Evolutionary conservation across 345 rosid species (phyloP).

Genomic region (Euphorbia tirucalli): DNA sequence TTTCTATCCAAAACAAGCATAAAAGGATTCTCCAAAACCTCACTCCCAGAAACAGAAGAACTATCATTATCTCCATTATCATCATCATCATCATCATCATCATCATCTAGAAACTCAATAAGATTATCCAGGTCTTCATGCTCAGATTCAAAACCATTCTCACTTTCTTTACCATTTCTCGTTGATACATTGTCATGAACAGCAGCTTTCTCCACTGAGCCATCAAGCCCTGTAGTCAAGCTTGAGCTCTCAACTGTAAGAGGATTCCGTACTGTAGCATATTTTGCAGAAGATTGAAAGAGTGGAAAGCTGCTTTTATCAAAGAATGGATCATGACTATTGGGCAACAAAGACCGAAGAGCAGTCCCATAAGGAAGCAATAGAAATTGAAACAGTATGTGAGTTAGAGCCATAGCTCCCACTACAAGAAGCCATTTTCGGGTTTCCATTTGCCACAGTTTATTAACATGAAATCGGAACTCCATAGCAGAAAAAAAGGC

Average conservation of each 20-base stretch:
- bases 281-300: conserved; percentile 36
- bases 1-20: conserved; percentile 29
- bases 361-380: conserved; percentile 68
- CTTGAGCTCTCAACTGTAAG: conserved; percentile 51
- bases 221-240: conserved; percentile 20
- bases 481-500: conserved; percentile 39
- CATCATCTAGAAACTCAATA: conserved; percentile 10
- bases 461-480: conserved; percentile 31
- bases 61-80: conserved; percentile 17
- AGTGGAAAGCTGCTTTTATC: conserved; percentile 20
- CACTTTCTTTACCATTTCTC: conserved; percentile 9
- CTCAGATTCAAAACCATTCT: conserved; percentile 25
- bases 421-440: conserved; percentile 57
- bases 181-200: conserved; percentile 13
- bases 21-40: conserved; percentile 11
- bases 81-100: conserved; percentile 1
- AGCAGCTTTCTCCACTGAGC: conserved; percentile 26
- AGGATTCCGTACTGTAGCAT: conserved; percentile 52
- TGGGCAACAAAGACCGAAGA: conserved; percentile 53
- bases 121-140: conserved; percentile 14
- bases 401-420: conserved; percentile 48
- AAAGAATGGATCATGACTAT: conserved; percentile 7
- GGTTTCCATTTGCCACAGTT: conserved; percentile 37
- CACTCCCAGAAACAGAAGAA: conserved; percentile 19
- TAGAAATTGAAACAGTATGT: conserved; percentile 57